A percentile compares a stretch with the other conserved stretches of the same genome.
Evolutionary conservation across 306 rosid species (phyloP).

Genomic region (Luffa aegyptiaca): DNA sequence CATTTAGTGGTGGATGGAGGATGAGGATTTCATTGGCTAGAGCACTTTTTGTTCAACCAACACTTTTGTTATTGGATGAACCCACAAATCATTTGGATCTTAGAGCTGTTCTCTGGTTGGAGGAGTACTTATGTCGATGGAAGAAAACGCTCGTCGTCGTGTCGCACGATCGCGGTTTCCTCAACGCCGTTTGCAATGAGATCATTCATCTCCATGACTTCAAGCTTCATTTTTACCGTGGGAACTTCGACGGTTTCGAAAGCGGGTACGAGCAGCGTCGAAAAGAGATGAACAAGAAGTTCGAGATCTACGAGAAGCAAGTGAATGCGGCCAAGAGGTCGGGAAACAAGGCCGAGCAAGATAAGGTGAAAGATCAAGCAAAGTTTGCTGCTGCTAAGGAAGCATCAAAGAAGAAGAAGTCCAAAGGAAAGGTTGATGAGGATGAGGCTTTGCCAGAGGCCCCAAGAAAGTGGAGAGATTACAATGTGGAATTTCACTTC

Average conservation of each 20-base stretch:
- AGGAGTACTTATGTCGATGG: slow-evolving; percentile 64
- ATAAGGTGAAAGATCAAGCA: slow-evolving; percentile 51
- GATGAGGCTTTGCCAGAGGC: slow-evolving; percentile 40
- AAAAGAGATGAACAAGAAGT: slow-evolving; percentile 61
- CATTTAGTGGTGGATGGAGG: slow-evolving; percentile 78
- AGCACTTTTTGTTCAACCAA: slow-evolving; percentile 67
- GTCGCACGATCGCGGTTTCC: slow-evolving; percentile 64
- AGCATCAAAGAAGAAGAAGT: slow-evolving; percentile 38
- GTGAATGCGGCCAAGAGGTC: slow-evolving; percentile 48
- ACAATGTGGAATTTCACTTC: slow-evolving; percentile 48
- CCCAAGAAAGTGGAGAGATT: slow-evolving; percentile 48
- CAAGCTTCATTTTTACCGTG: slow-evolving; percentile 65
- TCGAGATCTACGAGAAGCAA: slow-evolving; percentile 43
- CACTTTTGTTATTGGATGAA: slow-evolving; percentile 51
- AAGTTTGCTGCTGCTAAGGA: slow-evolving; percentile 45
- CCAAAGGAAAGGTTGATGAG: slow-evolving; percentile 29
- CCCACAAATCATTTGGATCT: slow-evolving; percentile 43
- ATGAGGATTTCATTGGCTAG: slow-evolving; percentile 46
- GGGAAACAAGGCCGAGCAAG: slow-evolving; percentile 44
- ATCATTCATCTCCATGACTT: slow-evolving; percentile 72
- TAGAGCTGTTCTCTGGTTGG: slow-evolving; percentile 71
- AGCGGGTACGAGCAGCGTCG: slow-evolving; percentile 66
- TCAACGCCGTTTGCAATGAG: slow-evolving; percentile 54
- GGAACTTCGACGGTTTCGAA: slow-evolving; percentile 64
- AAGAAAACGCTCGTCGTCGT: slow-evolving; percentile 63